A percentile compares a stretch with the other conserved stretches of the same genome.
Evolutionary conservation across 176 grass and related monocot genomes (phyloP).

Genomic region (Carex cristatella): DNA sequence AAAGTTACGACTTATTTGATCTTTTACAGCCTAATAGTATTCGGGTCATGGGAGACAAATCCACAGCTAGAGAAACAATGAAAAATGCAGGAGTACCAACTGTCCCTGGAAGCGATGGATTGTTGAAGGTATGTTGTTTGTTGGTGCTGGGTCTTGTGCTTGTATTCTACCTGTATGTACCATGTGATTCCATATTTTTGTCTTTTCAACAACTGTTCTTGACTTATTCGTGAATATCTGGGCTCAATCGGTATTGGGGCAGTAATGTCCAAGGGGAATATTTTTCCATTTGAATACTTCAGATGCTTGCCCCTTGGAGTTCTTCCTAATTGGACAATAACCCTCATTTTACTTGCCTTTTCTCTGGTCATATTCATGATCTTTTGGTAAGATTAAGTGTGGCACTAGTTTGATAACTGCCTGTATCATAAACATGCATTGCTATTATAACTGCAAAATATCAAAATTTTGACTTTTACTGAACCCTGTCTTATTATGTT

Average conservation of each 20-base stretch:
- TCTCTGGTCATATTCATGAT: not conserved
- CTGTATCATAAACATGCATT: not conserved
- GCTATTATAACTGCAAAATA: not conserved
- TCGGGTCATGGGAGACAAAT: slow-evolving; percentile 49
- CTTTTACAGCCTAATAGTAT: slow-evolving; percentile 37
- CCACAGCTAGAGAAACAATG: slow-evolving; percentile 54
- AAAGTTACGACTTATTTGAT: not conserved
- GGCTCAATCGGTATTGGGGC: not conserved
- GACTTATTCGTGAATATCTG: not conserved
- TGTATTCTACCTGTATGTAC: not conserved
- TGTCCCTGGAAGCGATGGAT: slow-evolving; percentile 45
- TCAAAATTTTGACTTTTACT: not conserved
- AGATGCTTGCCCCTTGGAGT: not conserved
- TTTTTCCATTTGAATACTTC: not conserved
- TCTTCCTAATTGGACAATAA: not conserved
- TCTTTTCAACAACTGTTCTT: not conserved
- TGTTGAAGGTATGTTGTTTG: slow-evolving; percentile 33
- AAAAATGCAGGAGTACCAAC: slow-evolving; percentile 54
- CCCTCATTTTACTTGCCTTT: not conserved
- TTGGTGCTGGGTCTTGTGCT: not conserved
- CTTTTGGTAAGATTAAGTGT: not conserved
- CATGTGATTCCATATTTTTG: not conserved
- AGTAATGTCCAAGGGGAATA: not conserved
- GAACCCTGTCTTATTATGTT: not conserved
- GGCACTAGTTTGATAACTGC: not conserved